phyloP scores from a whole-genome alignment of 805 yeast genomes.

The Teunomyces kruisii region DNA sequence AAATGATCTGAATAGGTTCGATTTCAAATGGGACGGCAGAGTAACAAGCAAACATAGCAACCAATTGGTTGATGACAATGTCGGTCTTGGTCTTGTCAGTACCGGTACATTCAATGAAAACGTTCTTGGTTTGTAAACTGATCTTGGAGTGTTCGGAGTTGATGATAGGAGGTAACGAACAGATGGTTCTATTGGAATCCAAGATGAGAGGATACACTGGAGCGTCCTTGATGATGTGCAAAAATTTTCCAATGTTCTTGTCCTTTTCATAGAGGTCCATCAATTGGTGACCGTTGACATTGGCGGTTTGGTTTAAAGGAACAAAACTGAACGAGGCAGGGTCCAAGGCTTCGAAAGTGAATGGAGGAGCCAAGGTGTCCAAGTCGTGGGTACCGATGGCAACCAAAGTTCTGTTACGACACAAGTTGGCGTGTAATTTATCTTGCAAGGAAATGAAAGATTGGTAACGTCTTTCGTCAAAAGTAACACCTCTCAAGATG shows the following conservation, averaged over 20 bases:
- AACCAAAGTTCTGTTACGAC: constrained; percentile 95
- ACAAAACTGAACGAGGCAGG: constrained; percentile 74
- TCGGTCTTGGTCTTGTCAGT: constrained; percentile 94
- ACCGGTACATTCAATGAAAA: constrained; percentile 92
- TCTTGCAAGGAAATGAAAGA: constrained; percentile 96
- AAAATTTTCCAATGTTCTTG: constrained; percentile 83
- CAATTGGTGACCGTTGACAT: constrained; percentile 71
- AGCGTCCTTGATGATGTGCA: constrained; percentile 83
- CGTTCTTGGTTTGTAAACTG: constrained; percentile 77
- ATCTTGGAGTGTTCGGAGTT: constrained; percentile 91
- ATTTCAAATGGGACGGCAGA: constrained; percentile 77
- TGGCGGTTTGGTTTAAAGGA: constrained; percentile 71
- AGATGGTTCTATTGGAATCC: constrained; percentile 72
- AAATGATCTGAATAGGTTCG: constrained; percentile 85
- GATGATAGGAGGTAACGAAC: constrained; percentile 96
- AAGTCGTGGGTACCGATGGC: constrained; percentile 98
- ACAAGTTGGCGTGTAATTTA: constrained; percentile 89
- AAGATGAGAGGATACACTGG: constrained; percentile 89
- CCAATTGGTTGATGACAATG: constrained; percentile 85
- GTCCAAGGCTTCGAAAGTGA: constrained; percentile 80
- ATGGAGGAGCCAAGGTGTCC: constrained; percentile 76
- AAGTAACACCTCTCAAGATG: constrained; percentile 77
- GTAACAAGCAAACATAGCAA: constrained; percentile 94
- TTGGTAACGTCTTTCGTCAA: constrained; percentile 83
- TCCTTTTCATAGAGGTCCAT: constrained; percentile 91